Conservation (phyloP, 345 rosid genomes). For the Linum trigynum region DNA sequence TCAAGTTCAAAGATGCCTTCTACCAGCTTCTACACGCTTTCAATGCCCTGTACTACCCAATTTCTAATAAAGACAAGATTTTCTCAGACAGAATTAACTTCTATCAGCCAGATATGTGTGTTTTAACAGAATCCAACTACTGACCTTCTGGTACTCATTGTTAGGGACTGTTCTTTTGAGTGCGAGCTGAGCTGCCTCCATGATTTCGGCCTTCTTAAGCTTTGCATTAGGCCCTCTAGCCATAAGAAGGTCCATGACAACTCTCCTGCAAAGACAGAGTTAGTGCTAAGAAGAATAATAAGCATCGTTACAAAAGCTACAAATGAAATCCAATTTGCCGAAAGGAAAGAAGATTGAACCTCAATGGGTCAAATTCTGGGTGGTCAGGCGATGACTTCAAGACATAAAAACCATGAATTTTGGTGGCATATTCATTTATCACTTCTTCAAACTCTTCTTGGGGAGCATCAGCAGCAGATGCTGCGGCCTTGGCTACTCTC, state of each 20-base stretch:
- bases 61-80: too few relatives aligned
- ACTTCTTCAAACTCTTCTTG: conserved; percentile 44
- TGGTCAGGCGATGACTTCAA: conserved; percentile 49
- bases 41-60: too few relatives aligned
- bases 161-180: conserved; percentile 37
- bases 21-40: too few relatives aligned
- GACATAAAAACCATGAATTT: conserved; percentile 44
- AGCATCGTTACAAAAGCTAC: neutral
- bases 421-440: conserved; percentile 44
- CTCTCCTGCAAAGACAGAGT: conserved; percentile 35
- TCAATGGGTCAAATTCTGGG: conserved; percentile 50
- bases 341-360: conserved; percentile 28
- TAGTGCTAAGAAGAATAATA: neutral
- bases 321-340: neutral
- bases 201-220: conserved; percentile 61
- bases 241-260: conserved; percentile 49
- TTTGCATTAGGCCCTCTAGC: conserved; percentile 43
- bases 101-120: too few relatives aligned
- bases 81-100: too few relatives aligned
- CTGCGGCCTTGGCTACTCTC: conserved; percentile 41
- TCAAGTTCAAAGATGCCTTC: too few relatives aligned
- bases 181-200: conserved; percentile 33
- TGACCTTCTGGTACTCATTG: conserved; percentile 53
- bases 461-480: conserved; percentile 53
- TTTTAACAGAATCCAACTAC: neutral